Base-by-base conservation (phyloP, 2,329 filamentous ascomycete genomes). In the Magnaporthiopsis rhizophila region DNA sequence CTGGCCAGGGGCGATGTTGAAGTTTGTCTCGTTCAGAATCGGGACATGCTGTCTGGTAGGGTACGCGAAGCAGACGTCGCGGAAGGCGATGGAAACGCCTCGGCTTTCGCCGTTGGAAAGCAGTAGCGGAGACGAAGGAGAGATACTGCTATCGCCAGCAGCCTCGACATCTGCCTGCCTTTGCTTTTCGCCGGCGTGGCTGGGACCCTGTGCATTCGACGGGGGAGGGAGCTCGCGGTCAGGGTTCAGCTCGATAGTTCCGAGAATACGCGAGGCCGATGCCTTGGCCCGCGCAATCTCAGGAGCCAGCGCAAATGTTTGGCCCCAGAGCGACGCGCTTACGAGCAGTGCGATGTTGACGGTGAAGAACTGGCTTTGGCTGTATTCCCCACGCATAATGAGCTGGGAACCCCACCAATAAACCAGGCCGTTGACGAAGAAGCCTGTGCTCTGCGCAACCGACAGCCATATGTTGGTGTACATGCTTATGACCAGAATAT, bases 341-440 rank as follows among this genome's bases (percentile, higher is more conserved):
- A 92, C 86, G 1, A 93, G 81, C 69, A 93, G 83, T 5, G 89
- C 82, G 7, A 89, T 81, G 4, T 91, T 79, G 9, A 92, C 87
- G 69, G 90, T 89, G 73, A 92, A 87, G 76, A 92, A 92, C n/a
- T 89, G 83, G 38, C 86, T 84, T 58, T 83, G 83, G 3, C 77
- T 80, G 68, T 89, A 89, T 64, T 84, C 77, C 5, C 89, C 89
- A 58, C 82, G 79, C 62, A 87, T 82, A 65, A 92, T 90, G 67
- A 86, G 85, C 69, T 85, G 88, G 0, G 89, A 83, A 3, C 89
- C 89, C 89, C 89, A 93, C 88, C 89, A 93, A 74, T 91, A 92
- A 0, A 89, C 87, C 64, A 93, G 83, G 0, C 89, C 87, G 70
- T 92, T 90, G 32, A 91, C 84, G 62, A 90, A 80, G 70, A 88